phyloP scores from a whole-genome alignment of 1,139 yeast genomes.

The Hyphopichia buzzinii region DNA sequence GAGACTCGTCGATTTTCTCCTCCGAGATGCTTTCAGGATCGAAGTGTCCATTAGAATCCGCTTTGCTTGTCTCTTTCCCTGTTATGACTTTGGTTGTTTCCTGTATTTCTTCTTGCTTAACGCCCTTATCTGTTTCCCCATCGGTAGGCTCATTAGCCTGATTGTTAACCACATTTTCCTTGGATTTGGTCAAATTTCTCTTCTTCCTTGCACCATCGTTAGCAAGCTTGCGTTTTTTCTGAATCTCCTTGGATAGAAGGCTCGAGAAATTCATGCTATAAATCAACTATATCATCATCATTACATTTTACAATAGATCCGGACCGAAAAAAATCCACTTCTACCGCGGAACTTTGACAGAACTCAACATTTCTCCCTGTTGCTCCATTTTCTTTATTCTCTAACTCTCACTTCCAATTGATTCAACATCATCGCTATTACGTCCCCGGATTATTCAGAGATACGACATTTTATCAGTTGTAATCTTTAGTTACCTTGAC shows the following conservation, averaged over 20 bases:
- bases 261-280: conserved; percentile 13
- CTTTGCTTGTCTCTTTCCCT: too few relatives aligned
- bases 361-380: neutral
- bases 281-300: too few relatives aligned
- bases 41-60: too few relatives aligned
- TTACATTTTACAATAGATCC: too few relatives aligned
- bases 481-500: too few relatives aligned
- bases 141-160: neutral
- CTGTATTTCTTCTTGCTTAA: too few relatives aligned
- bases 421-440: too few relatives aligned
- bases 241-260: conserved; percentile 14
- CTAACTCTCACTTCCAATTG: too few relatives aligned
- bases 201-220: neutral
- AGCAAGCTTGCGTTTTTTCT: conserved; percentile 4
- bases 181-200: neutral
- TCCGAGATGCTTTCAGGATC: conserved; percentile 14
- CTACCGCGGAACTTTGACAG: neutral
- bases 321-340: neutral
- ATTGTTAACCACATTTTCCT: conserved; percentile 8
- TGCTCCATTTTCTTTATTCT: too few relatives aligned
- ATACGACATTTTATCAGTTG: too few relatives aligned
- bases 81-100: neutral
- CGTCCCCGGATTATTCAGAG: too few relatives aligned
- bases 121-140: neutral
- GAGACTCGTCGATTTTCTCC: conserved; percentile 19